Evolutionary conservation across 2,329 filamentous ascomycete genomes (phyloP).

Genomic region (Xylaria sp.): DNA sequence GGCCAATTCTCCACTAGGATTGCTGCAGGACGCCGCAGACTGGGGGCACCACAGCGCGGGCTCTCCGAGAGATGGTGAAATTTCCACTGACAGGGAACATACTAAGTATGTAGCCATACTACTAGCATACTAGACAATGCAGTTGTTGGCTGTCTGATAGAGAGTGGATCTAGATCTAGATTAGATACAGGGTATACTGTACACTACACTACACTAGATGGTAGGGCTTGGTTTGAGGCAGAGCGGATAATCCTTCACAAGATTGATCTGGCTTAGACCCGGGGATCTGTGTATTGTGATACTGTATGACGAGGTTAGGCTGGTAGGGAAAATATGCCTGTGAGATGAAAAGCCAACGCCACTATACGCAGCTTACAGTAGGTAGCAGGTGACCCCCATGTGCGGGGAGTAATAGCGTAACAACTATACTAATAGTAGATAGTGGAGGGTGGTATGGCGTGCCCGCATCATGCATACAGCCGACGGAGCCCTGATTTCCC

Average conservation of each 20-base stretch:
- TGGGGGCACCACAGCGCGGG: slow-evolving; percentile 33
- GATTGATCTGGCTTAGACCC: background rate
- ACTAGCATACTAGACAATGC: background rate
- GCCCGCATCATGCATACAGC: slow-evolving; percentile 10
- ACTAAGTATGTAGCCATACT: background rate
- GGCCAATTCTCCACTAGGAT: slow-evolving; percentile 24
- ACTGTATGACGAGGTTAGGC: background rate
- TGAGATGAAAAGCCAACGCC: slow-evolving; percentile 4
- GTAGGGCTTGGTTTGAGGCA: slow-evolving; percentile 12
- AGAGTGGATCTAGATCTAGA: slow-evolving; percentile 6
- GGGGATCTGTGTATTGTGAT: slow-evolving; percentile 7
- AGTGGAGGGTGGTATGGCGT: background rate
- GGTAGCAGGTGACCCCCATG: background rate
- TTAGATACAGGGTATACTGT: background rate
- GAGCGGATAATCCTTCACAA: slow-evolving; percentile 1
- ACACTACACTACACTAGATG: background rate
- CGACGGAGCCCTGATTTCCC: slow-evolving; percentile 11
- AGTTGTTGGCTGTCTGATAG: background rate
- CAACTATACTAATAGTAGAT: background rate
- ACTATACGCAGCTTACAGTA: background rate
- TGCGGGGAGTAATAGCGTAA: background rate
- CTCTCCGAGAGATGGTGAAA: slow-evolving; percentile 33
- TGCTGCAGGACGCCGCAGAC: slow-evolving; percentile 13
- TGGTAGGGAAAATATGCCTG: slow-evolving; percentile 7
- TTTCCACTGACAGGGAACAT: slow-evolving; percentile 25